A percentile compares a stretch with the other conserved stretches of the same genome.
Evolutionary conservation across 2,329 filamentous ascomycete species (phyloP).

Genomic region (Thyridium curvatum): DNA sequence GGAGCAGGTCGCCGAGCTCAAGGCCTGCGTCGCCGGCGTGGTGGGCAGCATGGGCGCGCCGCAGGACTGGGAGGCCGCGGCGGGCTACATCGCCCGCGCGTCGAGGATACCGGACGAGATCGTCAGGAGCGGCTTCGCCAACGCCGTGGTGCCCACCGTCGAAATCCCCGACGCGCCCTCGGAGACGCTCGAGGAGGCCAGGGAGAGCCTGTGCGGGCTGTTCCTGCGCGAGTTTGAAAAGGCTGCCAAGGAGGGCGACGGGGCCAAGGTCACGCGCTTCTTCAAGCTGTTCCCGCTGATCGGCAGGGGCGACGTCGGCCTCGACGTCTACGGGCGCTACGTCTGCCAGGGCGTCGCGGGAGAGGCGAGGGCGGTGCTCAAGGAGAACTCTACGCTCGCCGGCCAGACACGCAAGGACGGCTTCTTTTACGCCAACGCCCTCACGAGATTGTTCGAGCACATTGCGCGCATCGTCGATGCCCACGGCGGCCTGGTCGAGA

Average conservation of each 20-base stretch:
- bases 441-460: slow-evolving; percentile 93
- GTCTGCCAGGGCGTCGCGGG: slow-evolving; percentile 92
- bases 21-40: slow-evolving; percentile 91
- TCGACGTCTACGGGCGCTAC: slow-evolving; percentile 93
- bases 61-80: slow-evolving; percentile 97
- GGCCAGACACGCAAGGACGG: slow-evolving; percentile 60
- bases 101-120: slow-evolving; percentile 75
- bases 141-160: slow-evolving; percentile 87
- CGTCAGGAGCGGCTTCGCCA: slow-evolving; percentile 77
- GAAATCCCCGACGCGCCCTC: slow-evolving; percentile 91
- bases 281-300: slow-evolving; percentile 98
- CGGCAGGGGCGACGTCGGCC: slow-evolving; percentile 76
- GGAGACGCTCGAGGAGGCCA: slow-evolving; percentile 78
- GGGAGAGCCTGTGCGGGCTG: slow-evolving; percentile 81
- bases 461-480: slow-evolving; percentile 95
- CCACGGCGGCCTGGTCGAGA: slow-evolving; percentile 84
- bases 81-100: slow-evolving; percentile 79
- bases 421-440: slow-evolving; percentile 84
- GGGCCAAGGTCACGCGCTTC: slow-evolving; percentile 85
- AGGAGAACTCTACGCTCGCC: slow-evolving; percentile 43
- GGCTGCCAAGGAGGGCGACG: slow-evolving; percentile 81
- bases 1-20: slow-evolving; percentile 93
- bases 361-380: slow-evolving; percentile 73
- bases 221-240: slow-evolving; percentile 95
- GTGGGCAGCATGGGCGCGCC: slow-evolving; percentile 95